Base-by-base conservation (phyloP, 2,329 filamentous ascomycete species). In the Cordyceps fumosorosea region DNA sequence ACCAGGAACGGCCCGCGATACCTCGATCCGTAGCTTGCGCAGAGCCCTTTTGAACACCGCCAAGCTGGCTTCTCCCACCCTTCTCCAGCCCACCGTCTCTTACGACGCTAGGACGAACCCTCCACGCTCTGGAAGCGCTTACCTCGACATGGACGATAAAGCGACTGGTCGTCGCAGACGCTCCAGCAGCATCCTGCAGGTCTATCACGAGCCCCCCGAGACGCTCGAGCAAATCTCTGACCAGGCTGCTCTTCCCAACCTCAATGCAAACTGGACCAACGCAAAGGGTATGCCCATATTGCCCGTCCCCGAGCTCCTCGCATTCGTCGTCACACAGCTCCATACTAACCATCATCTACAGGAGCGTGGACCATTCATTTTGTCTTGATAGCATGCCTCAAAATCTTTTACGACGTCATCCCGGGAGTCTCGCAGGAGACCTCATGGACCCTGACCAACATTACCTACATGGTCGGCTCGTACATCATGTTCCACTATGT, bases 401-500 rank as follows among this genome's bases (percentile, higher is more conserved):
- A 99, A 80, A 93, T 99, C 73, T 85, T 99, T 71, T 99, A 93
- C 81, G 92, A 97, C 77, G 93, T 96, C 72, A 89, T 99, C 65
- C 95, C 95, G 20, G 92, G 93, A 68, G 90, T 98, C 69, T 96
- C 93, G 40, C 95, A 98, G 78, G 95, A 99, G 79, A 96, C 92
- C 47, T 98, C 93, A 65, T 99, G 95, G 95, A 99, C 95, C 12
- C 81, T 99, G 68, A 96, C 93, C 76, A 99, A 99, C 78, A 96
- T 98, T 76, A 92, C 92, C 57, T 99, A 99, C 83, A 98, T 98
- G 93, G 90, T 95, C 72, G 93, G 92, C 71, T 97, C 93, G 48
- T 99, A 98, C 77, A 86, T 99, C 76, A 99, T 99, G 95, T 99
- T 99, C 78, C 95, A 99, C 78, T 96, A 91, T 82, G 95, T 99